Evolutionary conservation across 2,329 filamentous ascomycete species (phyloP).

Genomic region (Epichloe aotearoae): DNA sequence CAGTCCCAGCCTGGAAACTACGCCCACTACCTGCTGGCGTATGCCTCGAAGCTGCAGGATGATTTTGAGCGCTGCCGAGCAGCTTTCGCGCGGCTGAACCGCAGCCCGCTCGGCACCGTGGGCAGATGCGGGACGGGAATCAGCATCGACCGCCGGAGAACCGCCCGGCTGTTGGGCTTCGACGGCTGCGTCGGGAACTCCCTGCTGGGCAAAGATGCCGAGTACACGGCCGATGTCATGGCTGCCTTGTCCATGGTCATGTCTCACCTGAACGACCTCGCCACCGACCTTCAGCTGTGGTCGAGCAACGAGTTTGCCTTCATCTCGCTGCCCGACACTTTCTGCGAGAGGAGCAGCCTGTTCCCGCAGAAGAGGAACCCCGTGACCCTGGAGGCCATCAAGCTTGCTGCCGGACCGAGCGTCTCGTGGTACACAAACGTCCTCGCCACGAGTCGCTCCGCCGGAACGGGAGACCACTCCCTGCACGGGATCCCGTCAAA

Average conservation of each 20-base stretch:
- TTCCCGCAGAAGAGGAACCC: neutral
- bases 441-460: neutral
- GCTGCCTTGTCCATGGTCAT: neutral
- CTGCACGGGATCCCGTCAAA: neutral
- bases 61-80: neutral
- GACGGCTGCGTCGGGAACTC: neutral
- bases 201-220: neutral
- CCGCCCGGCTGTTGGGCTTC: neutral
- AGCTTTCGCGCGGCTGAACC: neutral
- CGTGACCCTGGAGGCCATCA: neutral
- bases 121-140: neutral
- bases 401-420: neutral
- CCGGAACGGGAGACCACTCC: neutral
- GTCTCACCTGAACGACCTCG: neutral
- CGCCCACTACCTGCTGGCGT: conserved; percentile 4
- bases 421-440: neutral
- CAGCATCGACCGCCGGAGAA: neutral
- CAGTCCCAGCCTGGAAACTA: conserved; percentile 8
- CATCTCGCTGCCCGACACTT: neutral
- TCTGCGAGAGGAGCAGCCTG: neutral
- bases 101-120: neutral
- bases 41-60: neutral
- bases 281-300: neutral
- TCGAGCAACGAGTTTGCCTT: neutral
- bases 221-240: neutral